Evolutionary conservation across 2,329 filamentous ascomycete genomes (phyloP).

Genomic region (Xylariaceae sp.): DNA sequence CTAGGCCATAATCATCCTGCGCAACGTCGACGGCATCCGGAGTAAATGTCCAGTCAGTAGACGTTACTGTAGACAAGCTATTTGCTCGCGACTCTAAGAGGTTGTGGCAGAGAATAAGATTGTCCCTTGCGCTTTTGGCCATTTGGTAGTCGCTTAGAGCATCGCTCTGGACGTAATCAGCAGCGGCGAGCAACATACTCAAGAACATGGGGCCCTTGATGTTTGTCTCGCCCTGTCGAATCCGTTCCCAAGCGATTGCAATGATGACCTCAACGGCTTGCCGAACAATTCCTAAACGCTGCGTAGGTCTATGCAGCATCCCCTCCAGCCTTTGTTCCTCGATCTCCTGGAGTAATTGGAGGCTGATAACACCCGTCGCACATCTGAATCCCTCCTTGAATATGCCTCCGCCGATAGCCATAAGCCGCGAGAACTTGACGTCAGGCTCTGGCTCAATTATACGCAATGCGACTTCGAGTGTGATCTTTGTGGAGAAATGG

Average conservation of each 20-base stretch:
- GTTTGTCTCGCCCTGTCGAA: conserved; percentile 40
- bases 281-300: conserved; percentile 31
- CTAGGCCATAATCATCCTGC: conserved; percentile 19
- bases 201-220: conserved; percentile 41
- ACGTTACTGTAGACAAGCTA: conserved; percentile 8
- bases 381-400: conserved; percentile 38
- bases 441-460: conserved; percentile 35
- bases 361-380: conserved; percentile 29
- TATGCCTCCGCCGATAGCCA: conserved; percentile 36
- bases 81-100: conserved; percentile 24
- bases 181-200: conserved; percentile 36
- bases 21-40: conserved; percentile 17
- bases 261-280: conserved; percentile 28
- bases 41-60: conserved; percentile 16
- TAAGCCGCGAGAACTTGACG: conserved; percentile 34
- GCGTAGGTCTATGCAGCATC: conserved; percentile 24
- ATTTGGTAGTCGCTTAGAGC: conserved; percentile 24
- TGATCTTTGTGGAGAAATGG: conserved; percentile 46
- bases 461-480: conserved; percentile 40
- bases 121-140: conserved; percentile 31
- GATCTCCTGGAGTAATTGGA: conserved; percentile 35
- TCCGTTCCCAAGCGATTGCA: conserved; percentile 27
- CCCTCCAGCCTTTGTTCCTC: conserved; percentile 29
- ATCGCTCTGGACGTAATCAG: conserved; percentile 32
- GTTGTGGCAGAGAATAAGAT: conserved; percentile 29